Conservation (phyloP, 805 yeast genomes). For the Candida vartiovaarae region DNA sequence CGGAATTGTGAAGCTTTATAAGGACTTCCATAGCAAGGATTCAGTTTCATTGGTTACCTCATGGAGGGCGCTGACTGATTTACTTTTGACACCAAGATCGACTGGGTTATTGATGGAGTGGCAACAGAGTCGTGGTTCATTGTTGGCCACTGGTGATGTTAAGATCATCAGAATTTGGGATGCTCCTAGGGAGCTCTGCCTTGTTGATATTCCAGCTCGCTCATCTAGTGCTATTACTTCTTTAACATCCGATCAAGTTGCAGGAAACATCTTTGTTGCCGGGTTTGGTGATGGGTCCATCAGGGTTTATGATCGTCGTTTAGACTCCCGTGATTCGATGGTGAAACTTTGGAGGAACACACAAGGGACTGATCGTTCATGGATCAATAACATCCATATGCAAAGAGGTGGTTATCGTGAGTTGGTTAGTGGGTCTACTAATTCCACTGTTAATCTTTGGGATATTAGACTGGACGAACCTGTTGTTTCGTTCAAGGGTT, state of each 20-base stretch:
- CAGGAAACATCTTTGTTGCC: constrained; percentile 83
- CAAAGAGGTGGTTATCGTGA: constrained; percentile 96
- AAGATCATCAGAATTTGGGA: constrained; percentile 92
- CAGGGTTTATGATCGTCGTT: constrained; percentile 84
- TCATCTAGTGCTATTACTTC: constrained; percentile 85
- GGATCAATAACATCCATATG: constrained; percentile 80
- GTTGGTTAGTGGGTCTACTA: constrained; percentile 72
- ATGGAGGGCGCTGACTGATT: constrained; percentile 90
- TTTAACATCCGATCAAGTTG: constrained; percentile 89
- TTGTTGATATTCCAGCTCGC: constrained; percentile 84
- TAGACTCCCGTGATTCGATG: constrained; percentile 81
- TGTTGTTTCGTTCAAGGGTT: constrained; percentile 57
- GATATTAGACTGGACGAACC: constrained; percentile 76
- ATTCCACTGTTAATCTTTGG: constrained; percentile 84
- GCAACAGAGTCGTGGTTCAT: constrained; percentile 93
- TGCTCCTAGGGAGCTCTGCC: constrained; percentile 86
- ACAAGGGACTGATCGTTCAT: constrained; percentile 32
- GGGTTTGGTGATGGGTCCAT: constrained; percentile 90
- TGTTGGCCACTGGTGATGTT: constrained; percentile 91
- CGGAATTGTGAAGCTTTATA: constrained; percentile 85
- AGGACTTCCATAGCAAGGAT: constrained; percentile 55
- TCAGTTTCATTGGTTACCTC: constrained; percentile 65
- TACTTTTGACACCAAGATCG: constrained; percentile 71
- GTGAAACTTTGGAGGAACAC: constrained; percentile 71
- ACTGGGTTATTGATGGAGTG: constrained; percentile 86